Base-by-base conservation (phyloP, 345 rosid genomes). In the Balakata baccata region DNA sequence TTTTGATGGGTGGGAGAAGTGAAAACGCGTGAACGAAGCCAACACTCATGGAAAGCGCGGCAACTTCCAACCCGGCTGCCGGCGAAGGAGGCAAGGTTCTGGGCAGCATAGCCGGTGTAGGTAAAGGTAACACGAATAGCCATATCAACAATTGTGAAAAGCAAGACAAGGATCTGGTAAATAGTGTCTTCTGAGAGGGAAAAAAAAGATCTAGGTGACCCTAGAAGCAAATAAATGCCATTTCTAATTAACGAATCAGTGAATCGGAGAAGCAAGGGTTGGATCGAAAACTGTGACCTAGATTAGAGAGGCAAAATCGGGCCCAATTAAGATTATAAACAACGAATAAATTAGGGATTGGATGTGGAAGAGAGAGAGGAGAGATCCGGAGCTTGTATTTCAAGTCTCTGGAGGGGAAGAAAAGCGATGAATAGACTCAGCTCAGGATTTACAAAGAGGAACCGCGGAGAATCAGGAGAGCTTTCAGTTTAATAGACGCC, bases 51-150 rank as follows among this genome's bases (percentile, higher is more conserved):
- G 74, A 86, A 73, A 23, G 90, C 67, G 2, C 89, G 85, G 59
- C 85, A 82, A 64, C 80, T 77, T 29, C 89, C 83, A 34, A 79
- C 78, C 34, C 94, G 91, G 45, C 76, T 45, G 29, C 82, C 76
- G 81, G 92, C 86, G 67, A 87, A 72, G 54, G 87, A 54, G 71
- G 89, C 90, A 22, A 91, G 57, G 80, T 77, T 87, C 29, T 87
- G 84, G 72, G 90, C 94, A 10, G 75, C 78, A 59, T 74, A 89
- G 82, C 86, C 85, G 70, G 98, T 89, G 85, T 73, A 89, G 45
- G 82, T 80, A 77, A 90, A 39, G 73, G 94, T 89, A 45, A 84
- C 91, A 25, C 94, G 88, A 49, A 93, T 76, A 75, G 98, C 97
- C 98, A 92, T 92, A 18, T 3, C 57, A 23, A 72, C 70, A 63